These are phyloP conservation scores for Alternaria triticimaculans DNA, from an alignment of 2,329 filamentous ascomycete genomes.

Conservation along the genomic window DNA sequence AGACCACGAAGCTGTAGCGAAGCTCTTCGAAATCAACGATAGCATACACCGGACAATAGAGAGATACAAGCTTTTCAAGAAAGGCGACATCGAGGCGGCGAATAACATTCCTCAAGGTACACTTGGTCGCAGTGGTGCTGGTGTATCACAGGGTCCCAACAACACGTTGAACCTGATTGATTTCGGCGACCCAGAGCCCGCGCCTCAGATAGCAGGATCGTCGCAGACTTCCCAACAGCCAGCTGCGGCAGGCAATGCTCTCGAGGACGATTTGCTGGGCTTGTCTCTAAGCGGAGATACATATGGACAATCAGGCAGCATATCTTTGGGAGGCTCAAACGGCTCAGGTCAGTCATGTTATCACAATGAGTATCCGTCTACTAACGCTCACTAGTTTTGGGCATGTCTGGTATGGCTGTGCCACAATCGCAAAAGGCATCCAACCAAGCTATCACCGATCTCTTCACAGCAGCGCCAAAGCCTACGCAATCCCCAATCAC, in stretches of 20 bases:
- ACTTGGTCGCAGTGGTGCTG: conserved; percentile 68
- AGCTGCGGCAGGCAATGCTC: conserved; percentile 64
- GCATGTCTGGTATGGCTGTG: conserved; percentile 41
- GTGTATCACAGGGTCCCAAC: conserved; percentile 69
- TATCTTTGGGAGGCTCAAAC: conserved; percentile 73
- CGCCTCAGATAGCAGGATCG: conserved; percentile 36
- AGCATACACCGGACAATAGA: conserved; percentile 98
- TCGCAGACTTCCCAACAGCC: conserved; percentile 51
- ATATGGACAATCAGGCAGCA: conserved; percentile 79
- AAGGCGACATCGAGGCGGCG: conserved; percentile 86
- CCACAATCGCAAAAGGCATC: conserved; percentile 49
- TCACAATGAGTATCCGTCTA: not conserved
- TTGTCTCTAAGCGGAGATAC: conserved; percentile 74
- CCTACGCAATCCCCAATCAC: conserved; percentile 46
- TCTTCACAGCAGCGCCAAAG: conserved; percentile 61
- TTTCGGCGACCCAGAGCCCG: conserved; percentile 73
- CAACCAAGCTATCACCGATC: conserved; percentile 62
- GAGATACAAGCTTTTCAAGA: conserved; percentile 93
- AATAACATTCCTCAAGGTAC: conserved; percentile 84
- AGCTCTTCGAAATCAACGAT: conserved; percentile 96
- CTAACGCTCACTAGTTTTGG: conserved; percentile 36
- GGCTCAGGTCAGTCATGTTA: conserved; percentile 40
- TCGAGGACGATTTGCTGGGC: conserved; percentile 91
- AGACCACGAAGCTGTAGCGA: conserved; percentile 92
- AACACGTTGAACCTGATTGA: conserved; percentile 94